phyloP scores from a whole-genome alignment of 345 rosid genomes.

The Kernera saxatilis region DNA sequence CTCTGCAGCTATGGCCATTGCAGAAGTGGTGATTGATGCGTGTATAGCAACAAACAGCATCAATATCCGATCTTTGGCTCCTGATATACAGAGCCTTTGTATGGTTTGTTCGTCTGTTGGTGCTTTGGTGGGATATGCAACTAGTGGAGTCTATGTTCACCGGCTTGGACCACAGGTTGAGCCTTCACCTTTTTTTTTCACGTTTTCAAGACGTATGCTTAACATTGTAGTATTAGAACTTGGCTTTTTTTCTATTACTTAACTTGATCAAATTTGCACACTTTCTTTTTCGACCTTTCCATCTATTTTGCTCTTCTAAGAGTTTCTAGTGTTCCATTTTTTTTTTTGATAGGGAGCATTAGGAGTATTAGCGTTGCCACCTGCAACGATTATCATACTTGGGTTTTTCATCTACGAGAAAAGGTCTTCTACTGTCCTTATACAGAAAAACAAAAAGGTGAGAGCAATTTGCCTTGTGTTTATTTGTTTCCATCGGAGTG shows the following conservation, averaged over 20 bases:
- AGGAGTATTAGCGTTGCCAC: slow-evolving; percentile 56
- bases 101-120: slow-evolving; percentile 79
- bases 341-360: slow-evolving; percentile 48
- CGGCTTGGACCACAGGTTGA: slow-evolving; percentile 68
- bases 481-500: neutral
- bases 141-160: slow-evolving; percentile 72
- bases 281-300: neutral
- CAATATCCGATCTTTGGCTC: slow-evolving; percentile 47
- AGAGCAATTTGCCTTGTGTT: slow-evolving; percentile 3
- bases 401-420: slow-evolving; percentile 66
- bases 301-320: neutral
- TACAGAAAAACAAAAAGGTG: slow-evolving; percentile 47
- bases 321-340: neutral
- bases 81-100: slow-evolving; percentile 84
- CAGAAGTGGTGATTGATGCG: slow-evolving; percentile 85
- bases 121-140: slow-evolving; percentile 58
- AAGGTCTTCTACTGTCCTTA: slow-evolving; percentile 25
- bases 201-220: neutral
- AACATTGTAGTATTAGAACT: neutral
- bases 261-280: neutral
- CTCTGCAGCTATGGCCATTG: slow-evolving; percentile 65
- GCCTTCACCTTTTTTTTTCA: neutral
- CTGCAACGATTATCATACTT: slow-evolving; percentile 42
- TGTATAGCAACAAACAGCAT: slow-evolving; percentile 77
- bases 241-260: neutral